Percentiles rank a stretch among this genome's conserved stretches.
These are phyloP conservation scores for Phialocephala sp. DNA, from an alignment of 2,329 filamentous ascomycete species.

Conservation along the genomic window DNA sequence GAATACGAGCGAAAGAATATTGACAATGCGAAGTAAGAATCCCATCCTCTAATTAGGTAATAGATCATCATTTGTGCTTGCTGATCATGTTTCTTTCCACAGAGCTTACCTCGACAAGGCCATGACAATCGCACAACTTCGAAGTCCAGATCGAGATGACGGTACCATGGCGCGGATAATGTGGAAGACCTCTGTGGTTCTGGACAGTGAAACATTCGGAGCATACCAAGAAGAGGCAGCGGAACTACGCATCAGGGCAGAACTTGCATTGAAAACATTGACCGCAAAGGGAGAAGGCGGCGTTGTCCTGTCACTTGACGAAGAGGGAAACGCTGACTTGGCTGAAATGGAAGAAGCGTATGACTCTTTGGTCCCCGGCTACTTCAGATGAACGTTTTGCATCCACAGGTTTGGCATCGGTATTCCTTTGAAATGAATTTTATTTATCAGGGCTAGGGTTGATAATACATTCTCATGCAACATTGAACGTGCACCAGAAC, in stretches of 20 bases:
- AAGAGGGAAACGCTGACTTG: conserved; percentile 33
- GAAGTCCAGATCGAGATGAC: conserved; percentile 33
- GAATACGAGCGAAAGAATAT: conserved; percentile 20
- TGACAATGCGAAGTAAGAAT: conserved; percentile 24
- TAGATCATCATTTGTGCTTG: not conserved
- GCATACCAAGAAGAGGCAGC: conserved; percentile 25
- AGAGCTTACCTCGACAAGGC: conserved; percentile 33
- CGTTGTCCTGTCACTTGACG: conserved; percentile 41
- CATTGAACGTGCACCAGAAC: not conserved
- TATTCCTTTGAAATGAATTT: no score
- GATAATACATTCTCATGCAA: not conserved
- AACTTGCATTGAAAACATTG: conserved; percentile 26
- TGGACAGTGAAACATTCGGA: conserved; percentile 32
- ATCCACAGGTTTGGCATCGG: no score
- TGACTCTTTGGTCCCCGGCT: conserved; percentile 31
- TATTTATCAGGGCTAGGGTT: no score
- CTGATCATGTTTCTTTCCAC: not conserved
- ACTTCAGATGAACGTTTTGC: conserved; percentile 25
- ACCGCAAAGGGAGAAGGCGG: conserved; percentile 42
- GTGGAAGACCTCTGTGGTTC: conserved; percentile 32
- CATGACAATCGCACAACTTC: conserved; percentile 30
- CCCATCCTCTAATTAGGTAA: not conserved
- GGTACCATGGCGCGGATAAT: conserved; percentile 32
- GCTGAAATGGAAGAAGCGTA: conserved; percentile 30
- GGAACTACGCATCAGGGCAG: conserved; percentile 27